These are phyloP conservation scores for Candida sanyiensis DNA, from an alignment of 805 yeast genomes.

Conservation along the genomic window DNA sequence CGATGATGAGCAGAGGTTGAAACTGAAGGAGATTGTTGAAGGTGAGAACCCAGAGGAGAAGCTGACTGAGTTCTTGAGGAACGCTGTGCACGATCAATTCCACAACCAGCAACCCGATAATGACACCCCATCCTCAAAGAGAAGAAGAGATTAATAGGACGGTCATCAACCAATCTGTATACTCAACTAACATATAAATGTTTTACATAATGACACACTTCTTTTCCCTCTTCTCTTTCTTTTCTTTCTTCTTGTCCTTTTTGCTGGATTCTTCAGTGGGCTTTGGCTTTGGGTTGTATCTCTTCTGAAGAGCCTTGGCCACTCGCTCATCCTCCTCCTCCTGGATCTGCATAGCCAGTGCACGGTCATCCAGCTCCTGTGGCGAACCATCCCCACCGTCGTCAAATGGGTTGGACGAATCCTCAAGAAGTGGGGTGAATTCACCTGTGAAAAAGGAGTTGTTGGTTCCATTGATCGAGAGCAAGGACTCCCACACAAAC, in stretches of 20 bases:
- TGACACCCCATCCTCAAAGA: slow-evolving; percentile 29
- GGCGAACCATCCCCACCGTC: slow-evolving; percentile 14
- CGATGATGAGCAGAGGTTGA: slow-evolving; percentile 50
- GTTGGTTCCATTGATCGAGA: slow-evolving; percentile 59
- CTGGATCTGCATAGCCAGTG: slow-evolving; percentile 42
- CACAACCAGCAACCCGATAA: slow-evolving; percentile 12
- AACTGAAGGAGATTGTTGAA: slow-evolving; percentile 64
- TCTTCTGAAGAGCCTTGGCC: slow-evolving; percentile 41
- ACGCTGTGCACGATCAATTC: slow-evolving; percentile 57
- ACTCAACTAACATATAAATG: not conserved
- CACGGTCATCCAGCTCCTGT: slow-evolving; percentile 34
- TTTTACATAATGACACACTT: slow-evolving; percentile 23
- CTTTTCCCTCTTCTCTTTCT: slow-evolving; percentile 12
- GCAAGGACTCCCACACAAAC: slow-evolving; percentile 81
- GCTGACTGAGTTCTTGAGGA: slow-evolving; percentile 59
- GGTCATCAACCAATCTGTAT: no score
- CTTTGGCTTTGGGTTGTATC: slow-evolving; percentile 21
- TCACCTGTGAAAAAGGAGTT: slow-evolving; percentile 66
- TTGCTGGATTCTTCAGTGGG: not conserved
- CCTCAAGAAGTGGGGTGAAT: slow-evolving; percentile 40
- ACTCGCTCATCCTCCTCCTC: slow-evolving; percentile 50
- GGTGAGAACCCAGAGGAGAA: slow-evolving; percentile 81
- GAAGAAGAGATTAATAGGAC: slow-evolving; percentile 34
- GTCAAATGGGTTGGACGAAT: slow-evolving; percentile 20
- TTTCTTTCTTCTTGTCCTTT: slow-evolving; percentile 8